Percentiles rank a stretch among this genome's conserved stretches.
Evolutionary conservation across 164 flowering plant species (phyloP).

Genomic region (Paratinospora sagittata): DNA sequence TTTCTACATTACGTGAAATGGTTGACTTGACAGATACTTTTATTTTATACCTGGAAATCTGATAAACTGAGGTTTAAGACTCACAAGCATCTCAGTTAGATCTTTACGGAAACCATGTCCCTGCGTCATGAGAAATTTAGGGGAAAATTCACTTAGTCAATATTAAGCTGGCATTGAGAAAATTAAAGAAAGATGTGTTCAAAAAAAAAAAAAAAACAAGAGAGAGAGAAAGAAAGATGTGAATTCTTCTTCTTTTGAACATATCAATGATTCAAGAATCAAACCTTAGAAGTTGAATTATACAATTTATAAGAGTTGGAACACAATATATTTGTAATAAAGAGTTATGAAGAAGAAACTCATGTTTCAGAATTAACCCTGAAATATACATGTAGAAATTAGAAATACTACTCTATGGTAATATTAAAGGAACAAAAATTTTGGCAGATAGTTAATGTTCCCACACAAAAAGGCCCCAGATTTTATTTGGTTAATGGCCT

Average conservation of each 20-base stretch:
- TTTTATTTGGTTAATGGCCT: too few relatives aligned
- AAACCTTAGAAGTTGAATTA: neutral
- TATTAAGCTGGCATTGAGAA: neutral
- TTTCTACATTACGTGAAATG: neutral
- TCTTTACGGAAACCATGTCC: conserved; percentile 84
- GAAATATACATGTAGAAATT: too few relatives aligned
- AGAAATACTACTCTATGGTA: too few relatives aligned
- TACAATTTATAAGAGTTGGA: neutral
- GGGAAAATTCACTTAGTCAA: neutral
- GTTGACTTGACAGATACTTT: neutral
- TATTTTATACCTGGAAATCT: conserved; percentile 79
- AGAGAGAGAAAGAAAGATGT: too few relatives aligned
- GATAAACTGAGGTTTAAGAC: conserved; percentile 65
- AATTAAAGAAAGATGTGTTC: too few relatives aligned
- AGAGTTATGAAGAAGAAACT: too few relatives aligned
- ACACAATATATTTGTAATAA: neutral
- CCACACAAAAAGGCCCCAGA: too few relatives aligned
- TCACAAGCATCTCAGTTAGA: conserved; percentile 55
- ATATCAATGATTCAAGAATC: neutral
- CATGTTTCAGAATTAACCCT: too few relatives aligned
- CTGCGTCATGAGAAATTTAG: conserved; percentile 26
- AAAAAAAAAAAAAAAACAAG: too few relatives aligned
- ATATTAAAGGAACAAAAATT: too few relatives aligned
- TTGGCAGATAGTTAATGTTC: too few relatives aligned
- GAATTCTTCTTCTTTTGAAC: neutral